These are phyloP conservation scores for Saccharomyces pastorianus DNA, from an alignment of 1,139 yeast genomes.

Conservation along the genomic window DNA sequence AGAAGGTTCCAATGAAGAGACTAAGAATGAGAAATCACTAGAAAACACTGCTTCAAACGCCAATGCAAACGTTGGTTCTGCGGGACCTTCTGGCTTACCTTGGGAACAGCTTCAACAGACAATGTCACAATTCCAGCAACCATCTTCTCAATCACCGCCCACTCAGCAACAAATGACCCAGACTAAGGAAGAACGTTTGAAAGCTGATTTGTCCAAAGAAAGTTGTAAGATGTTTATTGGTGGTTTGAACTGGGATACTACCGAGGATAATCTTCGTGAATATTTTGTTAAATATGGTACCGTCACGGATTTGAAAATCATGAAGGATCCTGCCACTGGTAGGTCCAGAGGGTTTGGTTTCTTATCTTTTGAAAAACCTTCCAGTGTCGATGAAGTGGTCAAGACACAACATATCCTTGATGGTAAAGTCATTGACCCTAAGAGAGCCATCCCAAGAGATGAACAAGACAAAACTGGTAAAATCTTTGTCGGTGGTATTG, in stretches of 20 bases:
- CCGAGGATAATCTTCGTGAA: slow-evolving; percentile 72
- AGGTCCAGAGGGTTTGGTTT: slow-evolving; percentile 97
- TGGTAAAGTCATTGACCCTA: slow-evolving; percentile 96
- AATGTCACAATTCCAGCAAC: slow-evolving; percentile 35
- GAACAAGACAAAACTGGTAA: slow-evolving; percentile 97
- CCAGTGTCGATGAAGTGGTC: slow-evolving; percentile 80
- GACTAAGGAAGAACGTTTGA: slow-evolving; percentile 16
- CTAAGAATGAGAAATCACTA: not conserved
- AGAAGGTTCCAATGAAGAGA: slow-evolving; percentile 1
- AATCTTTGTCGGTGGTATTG: slow-evolving; percentile 96
- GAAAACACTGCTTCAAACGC: not conserved
- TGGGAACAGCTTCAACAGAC: slow-evolving; percentile 32
- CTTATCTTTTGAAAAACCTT: slow-evolving; percentile 74
- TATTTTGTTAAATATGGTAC: slow-evolving; percentile 89
- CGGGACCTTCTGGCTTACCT: slow-evolving; percentile 24
- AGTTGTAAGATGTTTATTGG: slow-evolving; percentile 96
- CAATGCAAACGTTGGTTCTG: slow-evolving; percentile 18
- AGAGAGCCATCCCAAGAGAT: slow-evolving; percentile 95
- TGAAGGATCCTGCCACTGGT: slow-evolving; percentile 88
- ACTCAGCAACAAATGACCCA: slow-evolving; percentile 5
- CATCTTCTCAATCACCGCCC: slow-evolving; percentile 12
- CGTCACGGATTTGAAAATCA: slow-evolving; percentile 80
- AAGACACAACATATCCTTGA: slow-evolving; percentile 84
- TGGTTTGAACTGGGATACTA: slow-evolving; percentile 97
- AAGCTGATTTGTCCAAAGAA: slow-evolving; percentile 41